Conservation (phyloP, 1,139 yeast species). For the Candida tropicalis region DNA sequence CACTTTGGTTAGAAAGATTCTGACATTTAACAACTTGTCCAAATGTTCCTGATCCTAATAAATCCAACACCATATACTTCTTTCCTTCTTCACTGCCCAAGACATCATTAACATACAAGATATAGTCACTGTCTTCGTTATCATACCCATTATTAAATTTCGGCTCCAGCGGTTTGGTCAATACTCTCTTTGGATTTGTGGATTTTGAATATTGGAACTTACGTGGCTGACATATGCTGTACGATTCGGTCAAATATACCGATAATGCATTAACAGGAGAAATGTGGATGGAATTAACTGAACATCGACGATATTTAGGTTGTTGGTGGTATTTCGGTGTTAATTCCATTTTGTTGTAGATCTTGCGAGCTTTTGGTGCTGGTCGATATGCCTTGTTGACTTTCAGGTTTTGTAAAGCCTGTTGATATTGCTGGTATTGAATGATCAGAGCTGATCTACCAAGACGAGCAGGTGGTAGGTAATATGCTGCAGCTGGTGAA, state of each 20-base stretch:
- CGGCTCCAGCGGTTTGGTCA: constrained; percentile 92
- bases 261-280: constrained; percentile 90
- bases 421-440: constrained; percentile 43
- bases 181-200: constrained; percentile 86
- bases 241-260: constrained; percentile 75
- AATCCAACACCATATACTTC: constrained; percentile 84
- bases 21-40: constrained; percentile 99
- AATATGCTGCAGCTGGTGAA: constrained; percentile 13
- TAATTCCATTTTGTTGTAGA: constrained; percentile 54
- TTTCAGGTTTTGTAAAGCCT: constrained; percentile 30
- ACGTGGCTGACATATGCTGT: constrained; percentile 82
- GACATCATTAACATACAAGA: constrained; percentile 90
- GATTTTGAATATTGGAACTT: constrained; percentile 79
- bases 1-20: constrained; percentile 81
- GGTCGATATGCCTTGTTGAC: constrained; percentile 27
- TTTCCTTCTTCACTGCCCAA: constrained; percentile 87
- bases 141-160: constrained; percentile 81
- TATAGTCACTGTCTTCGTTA: constrained; percentile 88
- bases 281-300: constrained; percentile 73
- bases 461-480: constrained; percentile 18
- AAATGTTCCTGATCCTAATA: constrained; percentile 95
- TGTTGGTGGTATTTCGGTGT: constrained; percentile 62
- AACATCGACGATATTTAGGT: constrained; percentile 81
- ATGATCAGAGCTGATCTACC: constrained; percentile 40
- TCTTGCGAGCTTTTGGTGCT: constrained; percentile 41